Conservation (phyloP, 2,329 filamentous ascomycete species). For the Ambrosiella beaveri region DNA sequence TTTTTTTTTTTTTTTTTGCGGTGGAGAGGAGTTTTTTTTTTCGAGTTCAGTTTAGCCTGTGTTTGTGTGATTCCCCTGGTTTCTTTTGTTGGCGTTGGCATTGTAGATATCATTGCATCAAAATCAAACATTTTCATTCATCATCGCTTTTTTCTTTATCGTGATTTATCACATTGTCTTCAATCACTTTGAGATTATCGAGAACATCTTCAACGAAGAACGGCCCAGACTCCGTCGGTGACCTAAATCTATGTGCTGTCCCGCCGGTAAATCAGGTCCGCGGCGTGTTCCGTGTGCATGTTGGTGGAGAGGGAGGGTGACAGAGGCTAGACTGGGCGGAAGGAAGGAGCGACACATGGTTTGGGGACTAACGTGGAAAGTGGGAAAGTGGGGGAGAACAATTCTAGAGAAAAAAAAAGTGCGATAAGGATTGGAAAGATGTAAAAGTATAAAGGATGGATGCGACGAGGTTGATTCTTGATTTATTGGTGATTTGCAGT, state of each 20-base stretch:
- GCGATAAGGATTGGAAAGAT: too few relatives aligned
- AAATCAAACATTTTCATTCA: background rate
- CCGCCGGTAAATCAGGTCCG: constrained; percentile 22
- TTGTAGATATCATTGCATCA: background rate
- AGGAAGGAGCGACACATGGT: too few relatives aligned
- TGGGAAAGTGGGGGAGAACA: too few relatives aligned
- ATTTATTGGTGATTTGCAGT: too few relatives aligned
- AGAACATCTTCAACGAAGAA: too few relatives aligned
- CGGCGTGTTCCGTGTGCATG: background rate
- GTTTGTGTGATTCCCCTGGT: background rate
- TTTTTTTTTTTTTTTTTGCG: background rate
- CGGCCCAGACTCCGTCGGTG: background rate
- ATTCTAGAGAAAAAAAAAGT: too few relatives aligned
- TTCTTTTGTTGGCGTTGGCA: constrained; percentile 3
- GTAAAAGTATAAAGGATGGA: too few relatives aligned
- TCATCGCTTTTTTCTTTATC: too few relatives aligned
- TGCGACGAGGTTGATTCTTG: too few relatives aligned
- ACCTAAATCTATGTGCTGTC: background rate
- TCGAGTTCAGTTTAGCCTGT: background rate
- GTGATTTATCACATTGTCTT: too few relatives aligned
- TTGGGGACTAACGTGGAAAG: too few relatives aligned
- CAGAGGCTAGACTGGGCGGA: background rate
- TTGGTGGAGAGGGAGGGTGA: background rate
- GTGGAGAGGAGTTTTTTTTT: background rate
- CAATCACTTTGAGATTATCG: too few relatives aligned